Evolutionary conservation across 2,329 filamentous ascomycete species (phyloP).

Genomic region (Ascochyta viciae-villosae): DNA sequence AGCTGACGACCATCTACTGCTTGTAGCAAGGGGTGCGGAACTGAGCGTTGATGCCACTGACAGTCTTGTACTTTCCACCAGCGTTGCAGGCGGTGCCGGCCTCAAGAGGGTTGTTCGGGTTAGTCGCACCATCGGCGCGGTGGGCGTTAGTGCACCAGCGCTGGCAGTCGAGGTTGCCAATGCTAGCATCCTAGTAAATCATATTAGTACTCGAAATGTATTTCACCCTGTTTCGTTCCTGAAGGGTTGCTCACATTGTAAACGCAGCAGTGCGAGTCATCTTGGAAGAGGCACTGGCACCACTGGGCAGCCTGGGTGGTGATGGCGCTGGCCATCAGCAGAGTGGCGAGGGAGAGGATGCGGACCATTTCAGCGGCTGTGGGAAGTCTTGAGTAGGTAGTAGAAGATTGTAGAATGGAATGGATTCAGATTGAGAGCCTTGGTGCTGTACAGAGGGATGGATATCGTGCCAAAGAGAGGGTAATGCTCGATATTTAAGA

Average conservation of each 20-base stretch:
- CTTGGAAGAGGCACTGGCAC: constrained; percentile 18
- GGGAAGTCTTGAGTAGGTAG: constrained; percentile 8
- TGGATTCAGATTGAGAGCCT: constrained; percentile 8
- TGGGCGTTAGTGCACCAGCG: constrained; percentile 13
- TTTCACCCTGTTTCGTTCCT: constrained; percentile 2
- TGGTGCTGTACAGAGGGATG: not conserved
- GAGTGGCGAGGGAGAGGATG: constrained; percentile 8
- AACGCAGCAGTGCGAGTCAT: constrained; percentile 18
- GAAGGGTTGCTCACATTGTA: constrained; percentile 7
- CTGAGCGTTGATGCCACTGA: constrained; percentile 14
- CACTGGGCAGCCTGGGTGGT: constrained; percentile 9
- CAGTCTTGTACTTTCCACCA: constrained; percentile 16
- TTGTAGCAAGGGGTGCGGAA: constrained; percentile 17
- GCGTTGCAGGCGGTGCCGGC: constrained; percentile 14
- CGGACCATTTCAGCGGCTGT: constrained; percentile 12
- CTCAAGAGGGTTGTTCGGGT: constrained; percentile 12
- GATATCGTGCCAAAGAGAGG: not conserved
- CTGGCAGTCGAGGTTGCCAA: constrained; percentile 14
- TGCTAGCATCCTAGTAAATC: constrained; percentile 4
- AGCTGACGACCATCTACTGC: constrained; percentile 12
- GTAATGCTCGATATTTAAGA: constrained; percentile 8
- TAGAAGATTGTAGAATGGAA: constrained; percentile 10
- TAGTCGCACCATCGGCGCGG: constrained; percentile 6
- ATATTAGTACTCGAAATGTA: constrained; percentile 10
- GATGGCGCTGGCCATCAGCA: constrained; percentile 16